Conservation (phyloP, 768 basidiomycete genomes). For the Psilocybe tampanensis region DNA sequence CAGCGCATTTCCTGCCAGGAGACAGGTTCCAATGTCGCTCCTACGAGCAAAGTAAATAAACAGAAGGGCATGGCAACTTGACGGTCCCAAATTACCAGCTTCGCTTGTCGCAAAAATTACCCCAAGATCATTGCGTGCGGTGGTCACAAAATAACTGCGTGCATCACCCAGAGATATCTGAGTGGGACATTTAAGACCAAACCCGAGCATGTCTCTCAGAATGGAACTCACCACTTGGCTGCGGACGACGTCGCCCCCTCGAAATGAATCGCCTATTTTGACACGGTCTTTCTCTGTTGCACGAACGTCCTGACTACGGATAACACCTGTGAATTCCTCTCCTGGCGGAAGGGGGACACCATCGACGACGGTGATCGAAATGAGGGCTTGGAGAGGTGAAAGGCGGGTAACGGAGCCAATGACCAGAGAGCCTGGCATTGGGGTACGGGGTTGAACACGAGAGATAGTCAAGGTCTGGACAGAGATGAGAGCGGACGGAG, state of each 20-base stretch:
- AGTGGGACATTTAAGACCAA: not conserved
- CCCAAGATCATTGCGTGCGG: slow-evolving; percentile 87
- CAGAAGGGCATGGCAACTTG: not conserved
- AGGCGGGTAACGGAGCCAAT: slow-evolving; percentile 83
- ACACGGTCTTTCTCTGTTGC: slow-evolving; percentile 90
- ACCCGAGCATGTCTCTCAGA: not conserved
- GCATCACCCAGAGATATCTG: slow-evolving; percentile 90
- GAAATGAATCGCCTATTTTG: slow-evolving; percentile 88
- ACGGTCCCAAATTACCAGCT: slow-evolving; percentile 53
- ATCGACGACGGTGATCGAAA: slow-evolving; percentile 88
- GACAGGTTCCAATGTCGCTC: slow-evolving; percentile 81
- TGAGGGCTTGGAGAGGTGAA: slow-evolving; percentile 79
- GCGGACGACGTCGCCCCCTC: slow-evolving; percentile 88
- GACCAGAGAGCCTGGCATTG: slow-evolving; percentile 72
- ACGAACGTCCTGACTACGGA: slow-evolving; percentile 85
- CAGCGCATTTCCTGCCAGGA: slow-evolving; percentile 94
- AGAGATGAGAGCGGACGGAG: slow-evolving; percentile 23
- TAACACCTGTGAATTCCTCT: slow-evolving; percentile 89
- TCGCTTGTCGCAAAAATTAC: slow-evolving; percentile 92
- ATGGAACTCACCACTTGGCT: slow-evolving; percentile 72
- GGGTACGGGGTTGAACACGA: slow-evolving; percentile 72
- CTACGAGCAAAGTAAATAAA: slow-evolving; percentile 34
- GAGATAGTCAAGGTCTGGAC: slow-evolving; percentile 62
- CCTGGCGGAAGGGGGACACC: slow-evolving; percentile 79
- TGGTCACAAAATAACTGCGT: slow-evolving; percentile 89